Evolutionary conservation across 1,284 basidiomycete genomes (phyloP), one percentile per base, ranked within the genome.

Genomic region (Mycena sp.): DNA sequence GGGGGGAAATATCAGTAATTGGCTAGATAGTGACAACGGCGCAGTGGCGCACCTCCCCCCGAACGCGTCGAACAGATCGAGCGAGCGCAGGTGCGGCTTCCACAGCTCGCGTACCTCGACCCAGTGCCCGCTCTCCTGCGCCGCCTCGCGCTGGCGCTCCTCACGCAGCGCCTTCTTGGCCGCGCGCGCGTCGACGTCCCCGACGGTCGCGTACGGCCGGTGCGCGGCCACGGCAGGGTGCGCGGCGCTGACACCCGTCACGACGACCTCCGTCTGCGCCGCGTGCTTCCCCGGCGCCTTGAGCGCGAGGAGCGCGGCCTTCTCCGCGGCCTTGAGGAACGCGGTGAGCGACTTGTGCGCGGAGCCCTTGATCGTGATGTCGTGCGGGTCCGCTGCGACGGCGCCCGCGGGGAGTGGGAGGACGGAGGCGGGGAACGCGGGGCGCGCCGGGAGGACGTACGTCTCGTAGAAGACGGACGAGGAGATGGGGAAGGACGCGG

Each of bases 271-370:
- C 0, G 87, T 85, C 64, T 90, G 89, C 16, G 81, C 80, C 49
- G 78, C 76, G 46, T 80, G 79, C 63, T 82, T 81, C 61, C 78
- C 79, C 1, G 77, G 76, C 2, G 92, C 85, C 73, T 96, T 97
- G 26, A 91, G 80, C 19, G 86, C 86, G 29, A 96, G 69, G 17
- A 96, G 73, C 0, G 85, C 85, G 6, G 88, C 85, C 73, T 95
- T 95, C 63, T 91, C 89, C 5, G 83, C 80, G 21, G 84, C 72
- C 72, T 93, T 95, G 71, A 96, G 83, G 78, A 96, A 94, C 1
- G 87, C 82, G 2, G 88, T 85, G 19, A 96, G 83, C 41, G 93
- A 93, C 76, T 95, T 96, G 80, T 90, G 85, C 9, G 85, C 83
- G 2, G 86, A 95, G 58, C 85, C 84, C 72, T 90, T 95, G 76